Base-by-base conservation (phyloP, 176 grass and related monocot species). In the Guadua angustifolia region DNA sequence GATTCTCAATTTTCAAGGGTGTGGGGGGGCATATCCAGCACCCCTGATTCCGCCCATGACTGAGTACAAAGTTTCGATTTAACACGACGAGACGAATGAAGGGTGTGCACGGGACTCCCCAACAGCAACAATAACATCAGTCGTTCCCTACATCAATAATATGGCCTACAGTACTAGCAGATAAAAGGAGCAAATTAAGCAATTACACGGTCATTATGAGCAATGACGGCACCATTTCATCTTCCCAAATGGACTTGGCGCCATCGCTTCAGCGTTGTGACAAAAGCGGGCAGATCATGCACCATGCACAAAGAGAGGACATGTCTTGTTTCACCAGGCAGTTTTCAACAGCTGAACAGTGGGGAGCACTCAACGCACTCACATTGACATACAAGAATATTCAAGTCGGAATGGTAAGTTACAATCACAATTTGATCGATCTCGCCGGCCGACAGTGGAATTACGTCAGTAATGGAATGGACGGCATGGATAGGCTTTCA, bases 341-440 rank as follows among this genome's bases (percentile, higher is more conserved):
- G 46, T 71, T 65, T 21, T 63, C 43, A 70, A 45, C 24, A 47
- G 6, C 32, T 44, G 62, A 51, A 42, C 18, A 76, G 43, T 29
- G 33, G 40, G 77, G 70, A 69, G 63, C 53, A 53, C 24, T 38
- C 40, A 72, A 47, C 44, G 4, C 16, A 1, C 22, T 35, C 32
- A 39, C 58, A 64, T 33, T 74, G 52, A 38, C 24, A 86, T 65
- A 70, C 74, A 79, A 59, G 40, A 87, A 84, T 83, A 17, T 56
- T 46, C 16, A 21, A 13, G 8, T 45, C 24, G 14, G n/a, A 55
- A 55, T n/a, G 32, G 70, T 15, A 60, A 66, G 55, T 76, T 67
- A 39, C 19, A 84, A 32, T 69, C 12, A 67, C 9, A 66, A 19
- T 35, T 18, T 71, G 33, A 50, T 63, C 33, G 3, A 55, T 49